A percentile compares a stretch with the other conserved stretches of the same genome.
phyloP scores from a whole-genome alignment of 2,329 filamentous ascomycete species.

The Calonectria pseudoreteaudii region DNA sequence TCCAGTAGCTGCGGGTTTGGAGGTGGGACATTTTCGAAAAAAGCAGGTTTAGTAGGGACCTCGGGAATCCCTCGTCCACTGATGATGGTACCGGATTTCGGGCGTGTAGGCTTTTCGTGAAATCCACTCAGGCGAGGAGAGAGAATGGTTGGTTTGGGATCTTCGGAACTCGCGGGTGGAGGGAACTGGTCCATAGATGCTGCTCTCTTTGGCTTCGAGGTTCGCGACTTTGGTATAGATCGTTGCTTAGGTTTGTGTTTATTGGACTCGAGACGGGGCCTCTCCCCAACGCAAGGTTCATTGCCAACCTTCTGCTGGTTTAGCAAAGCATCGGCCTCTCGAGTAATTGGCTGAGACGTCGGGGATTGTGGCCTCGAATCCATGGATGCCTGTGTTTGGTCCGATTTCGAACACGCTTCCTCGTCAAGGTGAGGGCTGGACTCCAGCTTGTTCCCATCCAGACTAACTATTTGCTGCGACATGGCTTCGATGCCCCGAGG shows the following conservation, averaged over 20 bases:
- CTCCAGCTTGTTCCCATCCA: conserved; percentile 17
- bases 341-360: neutral
- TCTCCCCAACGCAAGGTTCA: neutral
- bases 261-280: conserved; percentile 8
- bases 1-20: conserved; percentile 30
- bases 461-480: conserved; percentile 49
- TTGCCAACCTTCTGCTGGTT: conserved; percentile 1
- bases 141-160: conserved; percentile 44
- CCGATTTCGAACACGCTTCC: neutral
- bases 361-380: conserved; percentile 10
- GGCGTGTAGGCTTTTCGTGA: conserved; percentile 50
- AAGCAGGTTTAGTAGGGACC: conserved; percentile 50
- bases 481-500: conserved; percentile 66
- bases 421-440: neutral
- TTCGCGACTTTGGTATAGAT: conserved; percentile 25
- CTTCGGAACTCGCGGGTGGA: conserved; percentile 42
- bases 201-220: conserved; percentile 45
- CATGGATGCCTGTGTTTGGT: neutral
- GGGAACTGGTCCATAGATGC: conserved; percentile 48
- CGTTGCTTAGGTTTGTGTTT: conserved; percentile 24
- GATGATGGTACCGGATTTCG: conserved; percentile 43
- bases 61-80: conserved; percentile 48
- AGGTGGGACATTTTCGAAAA: conserved; percentile 53
- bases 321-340: conserved; percentile 11
- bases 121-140: conserved; percentile 46